Base-by-base conservation (phyloP, 345 rosid species). In the Populus deltoides region DNA sequence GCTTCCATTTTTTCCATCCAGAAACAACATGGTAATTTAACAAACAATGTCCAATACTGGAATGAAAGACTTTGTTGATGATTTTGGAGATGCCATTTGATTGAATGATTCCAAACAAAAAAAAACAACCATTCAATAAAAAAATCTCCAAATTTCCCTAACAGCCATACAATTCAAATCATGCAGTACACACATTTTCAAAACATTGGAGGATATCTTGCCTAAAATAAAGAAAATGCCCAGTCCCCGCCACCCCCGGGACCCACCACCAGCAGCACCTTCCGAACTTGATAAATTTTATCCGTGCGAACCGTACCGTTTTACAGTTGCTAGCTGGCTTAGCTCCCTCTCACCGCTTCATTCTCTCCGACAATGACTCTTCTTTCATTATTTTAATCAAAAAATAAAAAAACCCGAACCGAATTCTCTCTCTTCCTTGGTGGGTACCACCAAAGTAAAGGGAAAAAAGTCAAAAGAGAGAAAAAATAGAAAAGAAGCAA, bases 341-440 rank as follows among this genome's bases (percentile, higher is more conserved):
- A 17, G 35, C 68, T 9, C 53, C 57, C 13, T 20, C 1, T 24
- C 53, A 41, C 36, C 35, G 31, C 65, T 18, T 38, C 76, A 69
- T 85, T 55, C 81, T 53, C 59, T 38, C 20, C 4, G 87, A 87
- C 43, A 45, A 41, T 2, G 90, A 84, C 87, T 84, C 77, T 59
- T 72, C 59, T 16, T 38, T 29, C 53, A 25, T 69, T 38, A 59
- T 45, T 41, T 17, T 39, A 71, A 15, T 36, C 8, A 25, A 41
- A 41, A 41, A 41, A 41, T 3, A 2, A 41, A 7, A 6, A 16
- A 8, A 10, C 11, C 39, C 25, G 2, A 9, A 66, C 3, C 27
- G 1, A 39, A 55, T 9, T 20, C 65, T 75, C 36, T 41, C 69
- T 66, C 70, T 22, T 6, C 24, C 38, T 63, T 4, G 10, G 62